Evolutionary conservation across 176 grass and related monocot genomes (phyloP).

Genomic region (Pharus latifolius): DNA sequence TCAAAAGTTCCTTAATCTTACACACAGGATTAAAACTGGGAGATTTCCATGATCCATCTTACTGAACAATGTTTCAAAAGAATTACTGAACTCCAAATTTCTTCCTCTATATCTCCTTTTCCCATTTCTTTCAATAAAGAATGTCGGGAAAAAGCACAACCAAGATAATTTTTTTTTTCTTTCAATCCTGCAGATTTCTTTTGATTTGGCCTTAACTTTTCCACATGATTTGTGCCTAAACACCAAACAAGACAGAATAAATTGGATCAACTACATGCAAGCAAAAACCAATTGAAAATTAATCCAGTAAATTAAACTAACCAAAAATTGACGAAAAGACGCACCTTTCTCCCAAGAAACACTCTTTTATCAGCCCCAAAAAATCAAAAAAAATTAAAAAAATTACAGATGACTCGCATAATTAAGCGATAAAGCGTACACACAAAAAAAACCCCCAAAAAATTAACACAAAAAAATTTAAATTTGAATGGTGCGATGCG

Average conservation of each 20-base stretch:
- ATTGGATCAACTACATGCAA: background rate
- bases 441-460: background rate
- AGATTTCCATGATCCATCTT: background rate
- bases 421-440: background rate
- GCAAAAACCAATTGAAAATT: background rate
- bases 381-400: background rate
- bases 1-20: too few relatives aligned
- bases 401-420: background rate
- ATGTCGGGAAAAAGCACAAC: background rate
- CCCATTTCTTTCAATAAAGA: background rate
- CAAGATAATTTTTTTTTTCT: background rate
- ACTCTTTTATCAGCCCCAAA: background rate
- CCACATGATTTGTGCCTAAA: background rate
- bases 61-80: background rate
- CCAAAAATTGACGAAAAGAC: background rate
- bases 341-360: background rate
- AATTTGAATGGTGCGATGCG: background rate
- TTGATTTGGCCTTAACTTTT: background rate
- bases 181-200: background rate
- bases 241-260: background rate
- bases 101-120: background rate
- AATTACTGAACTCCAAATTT: background rate
- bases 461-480: background rate
- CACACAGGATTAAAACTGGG: too few relatives aligned
- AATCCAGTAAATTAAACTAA: background rate